Percentiles rank a stretch among this genome's conserved stretches.
Conservation (phyloP, 176 grass and related monocot species). For the Echinochloa phyllopogon region DNA sequence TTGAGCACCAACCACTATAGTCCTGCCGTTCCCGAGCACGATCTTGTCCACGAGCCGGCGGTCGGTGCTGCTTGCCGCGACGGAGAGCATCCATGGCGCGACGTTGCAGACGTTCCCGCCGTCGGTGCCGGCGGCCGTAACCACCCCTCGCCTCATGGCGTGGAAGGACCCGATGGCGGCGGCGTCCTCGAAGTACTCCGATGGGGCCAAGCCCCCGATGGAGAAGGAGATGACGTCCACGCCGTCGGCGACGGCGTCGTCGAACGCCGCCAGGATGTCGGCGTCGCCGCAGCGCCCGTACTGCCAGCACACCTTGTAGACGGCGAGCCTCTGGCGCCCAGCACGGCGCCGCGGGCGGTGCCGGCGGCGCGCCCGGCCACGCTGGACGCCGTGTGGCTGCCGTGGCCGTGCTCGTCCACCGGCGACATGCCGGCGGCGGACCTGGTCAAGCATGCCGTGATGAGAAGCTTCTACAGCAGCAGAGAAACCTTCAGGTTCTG, state of each 20-base stretch:
- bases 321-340: slow-evolving; percentile 37
- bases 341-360: background rate
- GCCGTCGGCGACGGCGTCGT: slow-evolving; percentile 29
- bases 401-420: background rate
- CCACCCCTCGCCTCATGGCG: background rate
- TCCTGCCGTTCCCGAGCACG: background rate
- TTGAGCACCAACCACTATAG: background rate
- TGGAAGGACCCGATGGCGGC: background rate
- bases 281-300: fast-evolving
- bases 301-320: slow-evolving; percentile 36
- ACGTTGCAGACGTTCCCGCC: background rate
- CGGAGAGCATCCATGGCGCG: background rate
- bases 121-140: background rate
- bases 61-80: background rate
- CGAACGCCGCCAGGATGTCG: background rate
- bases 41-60: background rate
- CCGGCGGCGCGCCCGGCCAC: slow-evolving; percentile 21
- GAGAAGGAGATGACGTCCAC: slow-evolving; percentile 14
- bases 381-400: slow-evolving; percentile 39
- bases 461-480: too few species aligned
- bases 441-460: too few species aligned
- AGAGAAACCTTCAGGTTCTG: too few species aligned
- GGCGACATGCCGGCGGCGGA: background rate
- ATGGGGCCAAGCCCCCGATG: background rate
- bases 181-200: background rate